These are phyloP conservation scores for Lactarius pseudohatsudake DNA, from an alignment of 768 basidiomycete species.

Conservation along the genomic window DNA sequence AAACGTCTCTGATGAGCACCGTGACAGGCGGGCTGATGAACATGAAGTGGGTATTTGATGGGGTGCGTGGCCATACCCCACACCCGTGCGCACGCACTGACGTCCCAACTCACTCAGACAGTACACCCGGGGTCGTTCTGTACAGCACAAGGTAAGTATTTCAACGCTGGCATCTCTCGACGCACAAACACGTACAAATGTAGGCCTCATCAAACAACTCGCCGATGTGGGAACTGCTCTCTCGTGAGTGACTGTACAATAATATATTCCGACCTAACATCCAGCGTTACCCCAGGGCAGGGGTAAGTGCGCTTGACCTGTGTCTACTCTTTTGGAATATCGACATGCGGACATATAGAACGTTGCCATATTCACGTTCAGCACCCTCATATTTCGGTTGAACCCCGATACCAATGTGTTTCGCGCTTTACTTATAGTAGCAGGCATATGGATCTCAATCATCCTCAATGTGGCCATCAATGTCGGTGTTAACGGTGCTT, in stretches of 20 bases:
- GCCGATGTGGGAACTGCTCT: conserved; percentile 28
- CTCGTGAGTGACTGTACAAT: conserved; percentile 21
- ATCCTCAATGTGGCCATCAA: conserved; percentile 43
- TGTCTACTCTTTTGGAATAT: not conserved
- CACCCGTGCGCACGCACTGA: not conserved
- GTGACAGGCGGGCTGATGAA: conserved; percentile 41
- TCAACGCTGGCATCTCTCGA: not conserved
- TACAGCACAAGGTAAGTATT: conserved; percentile 21
- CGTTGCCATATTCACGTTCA: conserved; percentile 45
- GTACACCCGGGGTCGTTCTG: conserved; percentile 17
- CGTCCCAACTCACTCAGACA: not conserved
- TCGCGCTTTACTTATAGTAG: conserved; percentile 37
- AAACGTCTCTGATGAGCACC: conserved; percentile 1
- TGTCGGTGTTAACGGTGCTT: conserved; percentile 37
- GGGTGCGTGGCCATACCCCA: conserved; percentile 32
- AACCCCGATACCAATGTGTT: conserved; percentile 34
- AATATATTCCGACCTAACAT: not conserved
- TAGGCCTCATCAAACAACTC: conserved; percentile 27
- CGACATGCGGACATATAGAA: conserved; percentile 28
- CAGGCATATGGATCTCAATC: conserved; percentile 42
- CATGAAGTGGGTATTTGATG: conserved; percentile 38
- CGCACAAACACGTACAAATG: not conserved
- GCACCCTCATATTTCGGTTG: conserved; percentile 39
- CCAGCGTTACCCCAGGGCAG: conserved; percentile 8
- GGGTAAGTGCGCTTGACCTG: conserved; percentile 5